Base-by-base conservation (phyloP, 1,139 yeast species). In the Zygoascus sp. region DNA sequence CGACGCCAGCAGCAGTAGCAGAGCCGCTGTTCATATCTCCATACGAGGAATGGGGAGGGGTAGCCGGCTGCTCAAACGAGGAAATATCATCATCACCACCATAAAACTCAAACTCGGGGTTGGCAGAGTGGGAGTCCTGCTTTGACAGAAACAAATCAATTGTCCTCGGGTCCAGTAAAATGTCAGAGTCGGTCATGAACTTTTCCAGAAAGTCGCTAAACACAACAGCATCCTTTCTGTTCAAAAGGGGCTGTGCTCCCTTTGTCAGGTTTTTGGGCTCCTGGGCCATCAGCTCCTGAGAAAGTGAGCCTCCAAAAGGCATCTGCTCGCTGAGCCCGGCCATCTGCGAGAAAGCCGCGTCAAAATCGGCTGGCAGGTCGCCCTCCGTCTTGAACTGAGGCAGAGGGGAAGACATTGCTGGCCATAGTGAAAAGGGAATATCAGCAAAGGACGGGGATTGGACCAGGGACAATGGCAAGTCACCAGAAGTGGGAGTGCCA, bases 151-250 rank as follows among this genome's bases (percentile, higher is more conserved):
- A 15, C 17, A 16, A 30, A 21, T 23, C 28, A n/a, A 27, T 21
- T 8, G 30, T 38, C 34, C 60, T 59, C n/a, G 69, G 69, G 44
- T 65, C 64, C 44, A 62, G 57, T 28, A 63, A 45, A 48, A 61
- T 62, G 43, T 65, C 58, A 5, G 70, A 65, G 50, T 68, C 70
- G n/a, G 56, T 59, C 16, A 67, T 59, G 39, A 69, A 60, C 45
- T 60, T 64, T 49, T 68, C 73, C 43, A 69, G 54, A 49, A 68
- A 68, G 23, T 57, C 59, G 10, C 66, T 50, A 44, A 68, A 61
- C 25, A 69, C 69, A 22, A 56, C 50, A n/a, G 66, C 57, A 51
- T 68, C 73, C 35, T 57, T 59, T 32, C 61, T 64, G 49, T 63
- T 66, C 40, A 68, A 58, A 42, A 68, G 60, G 16, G 65, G 62